Evolutionary conservation across 768 basidiomycete species (phyloP).

Genomic region (Chlorophyllum brunneum): DNA sequence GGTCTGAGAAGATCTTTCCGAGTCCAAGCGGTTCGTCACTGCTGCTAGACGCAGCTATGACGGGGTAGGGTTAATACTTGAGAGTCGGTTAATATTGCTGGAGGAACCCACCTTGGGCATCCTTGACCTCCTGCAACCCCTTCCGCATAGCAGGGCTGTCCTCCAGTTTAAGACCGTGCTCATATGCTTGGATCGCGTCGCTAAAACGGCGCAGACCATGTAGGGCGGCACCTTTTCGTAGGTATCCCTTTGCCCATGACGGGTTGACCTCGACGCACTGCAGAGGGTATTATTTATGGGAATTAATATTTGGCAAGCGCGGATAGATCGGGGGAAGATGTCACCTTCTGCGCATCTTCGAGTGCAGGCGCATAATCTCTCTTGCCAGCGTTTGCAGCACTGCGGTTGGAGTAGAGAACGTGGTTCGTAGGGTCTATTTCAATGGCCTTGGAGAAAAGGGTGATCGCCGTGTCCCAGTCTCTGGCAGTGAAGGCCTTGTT

Average conservation of each 20-base stretch:
- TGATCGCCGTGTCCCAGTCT: slow-evolving; percentile 85
- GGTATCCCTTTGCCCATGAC: slow-evolving; percentile 86
- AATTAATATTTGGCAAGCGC: no score
- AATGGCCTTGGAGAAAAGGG: slow-evolving; percentile 80
- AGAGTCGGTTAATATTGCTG: background rate
- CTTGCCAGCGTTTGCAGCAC: slow-evolving; percentile 87
- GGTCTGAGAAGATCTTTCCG: slow-evolving; percentile 78
- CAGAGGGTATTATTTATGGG: background rate
- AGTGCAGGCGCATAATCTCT: slow-evolving; percentile 73
- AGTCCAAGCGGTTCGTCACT: slow-evolving; percentile 51
- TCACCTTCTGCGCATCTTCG: slow-evolving; percentile 86
- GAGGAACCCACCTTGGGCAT: slow-evolving; percentile 64
- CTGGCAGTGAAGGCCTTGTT: slow-evolving; percentile 96
- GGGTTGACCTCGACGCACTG: slow-evolving; percentile 81
- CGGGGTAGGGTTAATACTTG: slow-evolving; percentile 19
- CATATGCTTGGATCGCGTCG: slow-evolving; percentile 82
- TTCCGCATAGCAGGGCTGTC: slow-evolving; percentile 80
- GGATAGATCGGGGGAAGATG: slow-evolving; percentile 15
- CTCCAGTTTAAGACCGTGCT: slow-evolving; percentile 77
- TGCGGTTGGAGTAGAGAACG: slow-evolving; percentile 90
- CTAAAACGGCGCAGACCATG: slow-evolving; percentile 78
- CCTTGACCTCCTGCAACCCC: slow-evolving; percentile 84
- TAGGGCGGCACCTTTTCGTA: slow-evolving; percentile 88
- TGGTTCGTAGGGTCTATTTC: slow-evolving; percentile 78
- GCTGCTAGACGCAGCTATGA: slow-evolving; percentile 30